Percentiles rank a stretch among this genome's conserved stretches.
These are phyloP conservation scores for Marchantia paleacea DNA, from an alignment of 225 moss, liverwort and hornwort genomes.

Conservation along the genomic window DNA sequence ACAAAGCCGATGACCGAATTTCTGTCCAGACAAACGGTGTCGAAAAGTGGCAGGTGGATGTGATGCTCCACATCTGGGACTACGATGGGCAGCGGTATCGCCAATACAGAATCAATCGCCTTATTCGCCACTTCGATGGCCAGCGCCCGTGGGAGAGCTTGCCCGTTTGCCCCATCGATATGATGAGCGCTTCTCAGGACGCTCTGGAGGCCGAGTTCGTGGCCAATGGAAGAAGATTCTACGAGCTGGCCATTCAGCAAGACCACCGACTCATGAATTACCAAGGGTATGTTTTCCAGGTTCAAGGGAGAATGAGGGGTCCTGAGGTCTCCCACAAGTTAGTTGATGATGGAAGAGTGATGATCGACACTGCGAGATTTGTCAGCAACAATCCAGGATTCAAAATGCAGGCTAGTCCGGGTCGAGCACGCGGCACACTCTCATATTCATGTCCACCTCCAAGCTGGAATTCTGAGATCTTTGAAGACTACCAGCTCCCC, in stretches of 20 bases:
- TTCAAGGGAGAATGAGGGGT: neutral
- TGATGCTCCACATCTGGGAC: conserved; percentile 19
- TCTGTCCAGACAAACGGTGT: no score
- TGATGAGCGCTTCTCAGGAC: conserved; percentile 4
- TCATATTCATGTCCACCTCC: no score
- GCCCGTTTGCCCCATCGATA: conserved; percentile 23
- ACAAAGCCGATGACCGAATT: no score
- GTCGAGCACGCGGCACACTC: no score
- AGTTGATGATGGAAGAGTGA: conserved; percentile 60
- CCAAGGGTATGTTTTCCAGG: neutral
- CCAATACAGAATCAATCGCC: neutral
- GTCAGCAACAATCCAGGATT: conserved; percentile 19
- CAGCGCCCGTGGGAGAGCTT: conserved; percentile 7
- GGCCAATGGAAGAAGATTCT: conserved; percentile 25
- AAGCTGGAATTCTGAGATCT: neutral
- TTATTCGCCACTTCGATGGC: neutral
- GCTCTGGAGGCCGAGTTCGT: conserved; percentile 21
- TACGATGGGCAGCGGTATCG: conserved; percentile 11
- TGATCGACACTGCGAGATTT: conserved; percentile 55
- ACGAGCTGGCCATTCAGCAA: conserved; percentile 16
- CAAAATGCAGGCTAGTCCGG: neutral
- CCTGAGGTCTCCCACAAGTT: neutral
- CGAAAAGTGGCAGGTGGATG: no score
- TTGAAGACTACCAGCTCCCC: neutral
- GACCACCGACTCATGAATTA: conserved; percentile 29